Percentiles rank a stretch among this genome's conserved stretches.
Evolutionary conservation across 345 rosid genomes (phyloP).

Genomic region (Hibiscus trionum): DNA sequence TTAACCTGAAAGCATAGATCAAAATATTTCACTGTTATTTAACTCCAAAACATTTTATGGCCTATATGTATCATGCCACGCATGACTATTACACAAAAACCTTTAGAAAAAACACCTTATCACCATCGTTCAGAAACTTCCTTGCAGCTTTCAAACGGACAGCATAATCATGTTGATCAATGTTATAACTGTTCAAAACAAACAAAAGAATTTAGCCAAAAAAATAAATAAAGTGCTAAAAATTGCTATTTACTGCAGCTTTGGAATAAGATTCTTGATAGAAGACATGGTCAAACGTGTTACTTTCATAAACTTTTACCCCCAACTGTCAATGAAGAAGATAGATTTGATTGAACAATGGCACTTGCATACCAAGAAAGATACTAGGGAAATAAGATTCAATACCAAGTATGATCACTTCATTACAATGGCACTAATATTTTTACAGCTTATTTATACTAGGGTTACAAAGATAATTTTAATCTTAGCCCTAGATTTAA

Average conservation of each 20-base stretch:
- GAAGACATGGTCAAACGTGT: background rate
- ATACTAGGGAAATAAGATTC: background rate
- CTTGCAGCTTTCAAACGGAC: slow-evolving; percentile 82
- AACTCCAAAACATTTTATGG: background rate
- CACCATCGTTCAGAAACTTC: slow-evolving; percentile 83
- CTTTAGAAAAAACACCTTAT: slow-evolving; percentile 45
- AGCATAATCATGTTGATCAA: slow-evolving; percentile 85
- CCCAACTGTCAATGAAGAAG: background rate
- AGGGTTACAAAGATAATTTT: too few relatives aligned
- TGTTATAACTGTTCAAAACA: slow-evolving; percentile 57
- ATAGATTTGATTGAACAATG: background rate
- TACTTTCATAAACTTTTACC: background rate
- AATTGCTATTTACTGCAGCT: background rate
- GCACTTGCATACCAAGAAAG: background rate
- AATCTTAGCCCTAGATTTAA: too few relatives aligned
- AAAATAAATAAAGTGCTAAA: background rate
- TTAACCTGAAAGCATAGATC: slow-evolving; percentile 58
- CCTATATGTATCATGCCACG: background rate
- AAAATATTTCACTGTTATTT: slow-evolving; percentile 8
- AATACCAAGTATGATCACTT: slow-evolving; percentile 1
- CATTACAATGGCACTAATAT: background rate
- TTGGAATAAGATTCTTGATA: background rate
- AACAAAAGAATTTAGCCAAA: slow-evolving; percentile 8
- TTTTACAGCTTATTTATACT: too few relatives aligned
- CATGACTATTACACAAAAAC: slow-evolving; percentile 2